Conservation (phyloP, 768 basidiomycete species). For the Holtermanniella nyarrowii region DNA sequence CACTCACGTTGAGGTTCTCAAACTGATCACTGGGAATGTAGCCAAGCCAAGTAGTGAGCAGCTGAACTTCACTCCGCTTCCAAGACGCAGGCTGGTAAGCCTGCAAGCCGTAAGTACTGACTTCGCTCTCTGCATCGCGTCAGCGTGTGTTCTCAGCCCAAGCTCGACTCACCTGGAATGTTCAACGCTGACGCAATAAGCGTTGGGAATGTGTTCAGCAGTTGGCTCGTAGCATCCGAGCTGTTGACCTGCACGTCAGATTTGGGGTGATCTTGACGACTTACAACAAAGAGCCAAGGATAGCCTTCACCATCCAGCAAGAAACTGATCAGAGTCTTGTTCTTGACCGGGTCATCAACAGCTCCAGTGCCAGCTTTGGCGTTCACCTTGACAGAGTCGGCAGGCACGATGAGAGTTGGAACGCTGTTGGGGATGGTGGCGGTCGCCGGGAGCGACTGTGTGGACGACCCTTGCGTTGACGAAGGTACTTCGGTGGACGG, state of each 20-base stretch:
- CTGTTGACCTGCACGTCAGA: slow-evolving; percentile 41
- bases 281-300: slow-evolving; percentile 37
- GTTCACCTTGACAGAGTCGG: slow-evolving; percentile 30
- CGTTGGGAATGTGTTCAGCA: slow-evolving; percentile 61
- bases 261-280: not conserved
- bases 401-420: slow-evolving; percentile 38
- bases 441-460: slow-evolving; percentile 21
- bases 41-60: slow-evolving; percentile 62
- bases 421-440: slow-evolving; percentile 35
- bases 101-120: slow-evolving; percentile 53
- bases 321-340: slow-evolving; percentile 31
- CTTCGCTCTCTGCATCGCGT: slow-evolving; percentile 30
- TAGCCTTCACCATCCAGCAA: slow-evolving; percentile 29
- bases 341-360: slow-evolving; percentile 22
- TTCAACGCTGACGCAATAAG: slow-evolving; percentile 47
- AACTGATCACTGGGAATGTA: slow-evolving; percentile 56
- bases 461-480: not conserved
- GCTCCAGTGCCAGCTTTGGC: slow-evolving; percentile 17
- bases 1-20: slow-evolving; percentile 48
- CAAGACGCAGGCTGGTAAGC: slow-evolving; percentile 60
- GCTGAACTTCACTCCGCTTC: slow-evolving; percentile 46
- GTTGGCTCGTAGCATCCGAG: slow-evolving; percentile 56
- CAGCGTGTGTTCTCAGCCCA: slow-evolving; percentile 35
- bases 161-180: slow-evolving; percentile 44
- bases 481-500: not conserved